A percentile compares a stretch with the other conserved stretches of the same genome.
phyloP scores from a whole-genome alignment of 805 yeast genomes.

The Metschnikowia peoriensis region DNA sequence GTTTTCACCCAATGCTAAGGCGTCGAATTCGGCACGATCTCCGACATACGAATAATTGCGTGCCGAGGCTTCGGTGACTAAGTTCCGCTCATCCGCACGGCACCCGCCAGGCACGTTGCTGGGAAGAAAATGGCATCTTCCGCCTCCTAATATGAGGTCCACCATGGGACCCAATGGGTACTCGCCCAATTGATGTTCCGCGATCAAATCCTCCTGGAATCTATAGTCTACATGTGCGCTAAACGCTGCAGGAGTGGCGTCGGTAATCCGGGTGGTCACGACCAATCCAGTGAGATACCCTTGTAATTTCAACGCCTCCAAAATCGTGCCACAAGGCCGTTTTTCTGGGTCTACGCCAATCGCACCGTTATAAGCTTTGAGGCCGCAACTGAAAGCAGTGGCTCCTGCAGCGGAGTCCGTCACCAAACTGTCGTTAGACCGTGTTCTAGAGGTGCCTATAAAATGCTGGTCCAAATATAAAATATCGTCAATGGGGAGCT shows the following conservation, averaged over 20 bases:
- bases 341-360: conserved; percentile 74
- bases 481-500: conserved; percentile 52
- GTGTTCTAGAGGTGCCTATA: conserved; percentile 82
- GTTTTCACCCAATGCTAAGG: conserved; percentile 51
- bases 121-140: conserved; percentile 80
- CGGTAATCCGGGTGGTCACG: conserved; percentile 88
- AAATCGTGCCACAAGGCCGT: conserved; percentile 80
- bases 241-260: conserved; percentile 93
- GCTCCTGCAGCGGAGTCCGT: conserved; percentile 99
- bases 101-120: conserved; percentile 52
- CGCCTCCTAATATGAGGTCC: conserved; percentile 89
- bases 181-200: conserved; percentile 80
- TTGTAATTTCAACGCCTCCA: conserved; percentile 80
- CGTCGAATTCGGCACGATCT: conserved; percentile 57
- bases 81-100: conserved; percentile 66
- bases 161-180: conserved; percentile 77
- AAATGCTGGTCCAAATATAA: conserved; percentile 65
- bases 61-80: conserved; percentile 59
- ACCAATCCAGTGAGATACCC: conserved; percentile 88
- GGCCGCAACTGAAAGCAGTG: conserved; percentile 84
- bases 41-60: conserved; percentile 62
- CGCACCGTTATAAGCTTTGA: conserved; percentile 86
- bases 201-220: conserved; percentile 79
- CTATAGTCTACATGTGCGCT: conserved; percentile 76
- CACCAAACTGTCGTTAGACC: conserved; percentile 70